Evolutionary conservation across 495 filamentous ascomycete species (phyloP).

Genomic region (Apodospora peruviana): DNA sequence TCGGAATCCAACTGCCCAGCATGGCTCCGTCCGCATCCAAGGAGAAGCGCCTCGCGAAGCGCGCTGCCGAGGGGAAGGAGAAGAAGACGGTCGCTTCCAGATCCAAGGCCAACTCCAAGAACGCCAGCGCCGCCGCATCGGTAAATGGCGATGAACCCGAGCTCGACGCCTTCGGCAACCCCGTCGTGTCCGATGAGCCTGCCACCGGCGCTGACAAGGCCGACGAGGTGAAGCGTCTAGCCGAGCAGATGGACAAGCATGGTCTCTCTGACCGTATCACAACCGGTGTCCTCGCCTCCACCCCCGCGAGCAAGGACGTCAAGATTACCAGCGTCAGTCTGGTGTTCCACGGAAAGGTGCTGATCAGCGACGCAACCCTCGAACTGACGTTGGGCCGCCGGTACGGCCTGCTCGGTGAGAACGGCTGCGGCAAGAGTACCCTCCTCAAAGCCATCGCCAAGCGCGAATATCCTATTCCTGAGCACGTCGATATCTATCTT

Average conservation of each 20-base stretch:
- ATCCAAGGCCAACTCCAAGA: slow-evolving; percentile 65
- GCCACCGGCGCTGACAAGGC: slow-evolving; percentile 67
- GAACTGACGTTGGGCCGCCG: slow-evolving; percentile 90
- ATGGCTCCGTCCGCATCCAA: slow-evolving; percentile 97
- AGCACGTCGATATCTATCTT: slow-evolving; percentile 97
- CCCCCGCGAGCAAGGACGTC: slow-evolving; percentile 78
- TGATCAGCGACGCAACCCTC: slow-evolving; percentile 86
- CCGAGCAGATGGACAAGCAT: slow-evolving; percentile 88
- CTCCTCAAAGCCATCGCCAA: slow-evolving; percentile 88
- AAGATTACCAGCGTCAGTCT: slow-evolving; percentile 92
- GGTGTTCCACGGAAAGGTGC: slow-evolving; percentile 95
- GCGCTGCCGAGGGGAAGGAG: slow-evolving; percentile 69
- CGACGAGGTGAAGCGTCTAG: slow-evolving; percentile 66
- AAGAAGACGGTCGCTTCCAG: slow-evolving; percentile 65
- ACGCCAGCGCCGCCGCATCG: slow-evolving; percentile 57
- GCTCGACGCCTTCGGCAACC: slow-evolving; percentile 55
- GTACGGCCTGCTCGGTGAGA: slow-evolving; percentile 95
- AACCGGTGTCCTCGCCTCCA: slow-evolving; percentile 89
- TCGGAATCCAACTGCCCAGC: slow-evolving; percentile 8
- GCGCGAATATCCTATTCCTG: slow-evolving; percentile 92
- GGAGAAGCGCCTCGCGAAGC: slow-evolving; percentile 94
- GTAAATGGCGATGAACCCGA: slow-evolving; percentile 66
- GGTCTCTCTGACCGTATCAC: slow-evolving; percentile 97
- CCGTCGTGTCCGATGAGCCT: slow-evolving; percentile 55
- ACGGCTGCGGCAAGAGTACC: slow-evolving; percentile 98